phyloP scores from a whole-genome alignment of 371 early-diverging fungal genomes.

The Rhizomucor miehei region DNA sequence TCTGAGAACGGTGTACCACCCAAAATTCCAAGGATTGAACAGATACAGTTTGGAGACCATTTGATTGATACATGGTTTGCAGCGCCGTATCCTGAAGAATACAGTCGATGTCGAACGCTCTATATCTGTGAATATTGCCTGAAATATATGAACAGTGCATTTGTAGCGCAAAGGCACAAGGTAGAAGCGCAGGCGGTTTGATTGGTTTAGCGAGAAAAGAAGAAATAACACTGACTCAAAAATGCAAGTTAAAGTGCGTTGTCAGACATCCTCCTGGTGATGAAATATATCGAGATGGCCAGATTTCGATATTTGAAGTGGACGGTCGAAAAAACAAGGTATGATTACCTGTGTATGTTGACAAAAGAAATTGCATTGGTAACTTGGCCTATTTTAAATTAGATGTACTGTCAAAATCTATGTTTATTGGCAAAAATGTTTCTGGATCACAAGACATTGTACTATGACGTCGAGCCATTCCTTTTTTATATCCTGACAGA shows the following conservation, averaged over 20 bases:
- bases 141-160: constrained; percentile 87
- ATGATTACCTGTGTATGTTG: neutral
- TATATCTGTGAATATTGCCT: constrained; percentile 98
- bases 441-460: constrained; percentile 99
- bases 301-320: constrained; percentile 90
- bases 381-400: neutral
- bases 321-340: constrained; percentile 93
- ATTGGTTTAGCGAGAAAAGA: constrained; percentile 34
- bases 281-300: constrained; percentile 95
- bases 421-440: constrained; percentile 98
- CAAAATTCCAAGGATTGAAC: constrained; percentile 54
- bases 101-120: constrained; percentile 62
- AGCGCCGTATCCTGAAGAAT: constrained; percentile 98
- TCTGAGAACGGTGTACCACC: neutral
- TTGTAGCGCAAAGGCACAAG: constrained; percentile 68
- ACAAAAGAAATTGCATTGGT: neutral
- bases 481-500: constrained; percentile 96
- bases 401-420: constrained; percentile 97
- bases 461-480: constrained; percentile 99
- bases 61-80: constrained; percentile 96
- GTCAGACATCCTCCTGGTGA: constrained; percentile 95
- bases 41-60: constrained; percentile 80
- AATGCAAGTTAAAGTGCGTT: constrained; percentile 66
- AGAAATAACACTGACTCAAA: neutral
- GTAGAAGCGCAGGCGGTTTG: no score